phyloP scores from a whole-genome alignment of 768 basidiomycete species.

The Mycena rebaudengoi region DNA sequence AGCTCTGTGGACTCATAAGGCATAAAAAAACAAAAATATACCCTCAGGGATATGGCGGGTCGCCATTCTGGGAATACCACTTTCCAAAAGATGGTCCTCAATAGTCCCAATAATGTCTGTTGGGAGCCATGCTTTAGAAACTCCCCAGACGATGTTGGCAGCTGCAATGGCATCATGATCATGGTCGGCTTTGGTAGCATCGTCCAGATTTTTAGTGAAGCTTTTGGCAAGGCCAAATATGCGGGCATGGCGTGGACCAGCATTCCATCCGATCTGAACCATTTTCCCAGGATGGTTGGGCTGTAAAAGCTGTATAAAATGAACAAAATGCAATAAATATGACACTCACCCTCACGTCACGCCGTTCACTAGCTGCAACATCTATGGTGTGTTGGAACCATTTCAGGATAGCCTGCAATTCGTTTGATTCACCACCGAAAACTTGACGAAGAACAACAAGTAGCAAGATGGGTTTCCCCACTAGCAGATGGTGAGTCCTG shows the following conservation, averaged over 20 bases:
- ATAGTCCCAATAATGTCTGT: not conserved
- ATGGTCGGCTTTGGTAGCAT: not conserved
- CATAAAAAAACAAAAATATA: not conserved
- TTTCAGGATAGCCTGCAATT: not conserved
- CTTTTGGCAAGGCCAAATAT: not conserved
- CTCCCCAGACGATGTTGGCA: not conserved
- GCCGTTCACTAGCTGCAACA: not conserved
- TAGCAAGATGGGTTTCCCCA: no score
- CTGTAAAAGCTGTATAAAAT: not conserved
- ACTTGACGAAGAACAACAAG: not conserved
- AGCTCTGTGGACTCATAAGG: not conserved
- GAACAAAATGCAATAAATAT: not conserved
- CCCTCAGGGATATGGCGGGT: not conserved
- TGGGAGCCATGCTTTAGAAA: not conserved
- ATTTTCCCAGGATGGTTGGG: not conserved
- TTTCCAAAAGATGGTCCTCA: not conserved
- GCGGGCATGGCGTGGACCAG: not conserved
- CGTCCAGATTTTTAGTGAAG: slow-evolving; percentile 4
- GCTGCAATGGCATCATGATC: not conserved
- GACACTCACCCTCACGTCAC: not conserved
- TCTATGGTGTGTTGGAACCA: no score
- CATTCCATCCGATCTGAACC: slow-evolving; percentile 13
- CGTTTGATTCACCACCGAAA: not conserved
- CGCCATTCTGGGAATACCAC: not conserved
- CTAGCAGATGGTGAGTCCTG: not conserved